Evolutionary conservation across 2,329 filamentous ascomycete genomes (phyloP).

Genomic region (Ophiostoma novo-ulmi): DNA sequence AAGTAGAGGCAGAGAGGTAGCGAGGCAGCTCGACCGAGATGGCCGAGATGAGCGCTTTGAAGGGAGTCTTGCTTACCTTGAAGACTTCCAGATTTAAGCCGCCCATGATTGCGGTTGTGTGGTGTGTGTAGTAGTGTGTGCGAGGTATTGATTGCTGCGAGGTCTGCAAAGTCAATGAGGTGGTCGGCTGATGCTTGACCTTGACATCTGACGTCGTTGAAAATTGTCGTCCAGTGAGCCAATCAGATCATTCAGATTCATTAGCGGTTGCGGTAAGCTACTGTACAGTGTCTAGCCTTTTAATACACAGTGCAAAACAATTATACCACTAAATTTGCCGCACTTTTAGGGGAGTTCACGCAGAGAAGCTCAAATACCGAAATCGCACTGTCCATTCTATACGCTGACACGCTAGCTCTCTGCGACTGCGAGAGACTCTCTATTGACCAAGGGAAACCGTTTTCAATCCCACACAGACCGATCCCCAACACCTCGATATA

Average conservation of each 20-base stretch:
- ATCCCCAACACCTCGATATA: slow-evolving; percentile 1
- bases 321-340: not conserved
- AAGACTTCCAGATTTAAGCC: slow-evolving; percentile 91
- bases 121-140: not conserved
- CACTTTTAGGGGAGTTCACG: not conserved
- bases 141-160: not conserved
- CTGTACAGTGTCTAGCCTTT: not conserved
- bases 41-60: no score
- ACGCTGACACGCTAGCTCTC: not conserved
- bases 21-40: not conserved
- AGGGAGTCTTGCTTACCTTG: slow-evolving; percentile 57
- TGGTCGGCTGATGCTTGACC: not conserved
- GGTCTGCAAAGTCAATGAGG: not conserved
- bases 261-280: not conserved
- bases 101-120: slow-evolving; percentile 51
- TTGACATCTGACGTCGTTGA: slow-evolving; percentile 15
- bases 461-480: slow-evolving; percentile 1
- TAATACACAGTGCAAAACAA: not conserved
- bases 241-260: slow-evolving; percentile 5
- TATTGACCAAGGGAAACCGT: not conserved
- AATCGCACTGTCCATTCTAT: not conserved
- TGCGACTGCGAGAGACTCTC: not conserved
- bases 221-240: slow-evolving; percentile 6
- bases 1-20: not conserved
- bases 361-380: not conserved